A percentile compares a stretch with the other conserved stretches of the same genome.
These are phyloP conservation scores for Begonia fuchsioides DNA, from an alignment of 306 rosid species.

Conservation along the genomic window DNA sequence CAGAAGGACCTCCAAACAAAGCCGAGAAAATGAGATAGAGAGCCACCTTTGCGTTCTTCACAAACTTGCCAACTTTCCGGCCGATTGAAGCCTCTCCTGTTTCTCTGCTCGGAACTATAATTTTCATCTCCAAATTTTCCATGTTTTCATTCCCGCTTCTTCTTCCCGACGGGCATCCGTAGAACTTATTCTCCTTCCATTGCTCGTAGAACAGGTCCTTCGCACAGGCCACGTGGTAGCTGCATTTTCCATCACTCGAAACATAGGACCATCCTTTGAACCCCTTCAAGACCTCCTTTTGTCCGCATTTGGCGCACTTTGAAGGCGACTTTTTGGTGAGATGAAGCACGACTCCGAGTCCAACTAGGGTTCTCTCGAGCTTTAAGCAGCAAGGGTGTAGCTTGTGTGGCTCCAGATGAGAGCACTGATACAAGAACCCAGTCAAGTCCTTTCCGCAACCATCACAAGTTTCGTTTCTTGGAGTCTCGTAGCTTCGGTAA, in stretches of 20 bases:
- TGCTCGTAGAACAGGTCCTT: conserved; percentile 28
- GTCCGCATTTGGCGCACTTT: conserved; percentile 20
- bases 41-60: conserved; percentile 9
- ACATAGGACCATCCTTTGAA: conserved; percentile 30
- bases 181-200: conserved; percentile 20
- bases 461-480: conserved; percentile 17
- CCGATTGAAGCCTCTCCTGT: conserved; percentile 5
- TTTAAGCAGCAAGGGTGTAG: conserved; percentile 31
- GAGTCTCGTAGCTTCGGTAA: neutral
- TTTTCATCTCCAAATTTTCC: neutral
- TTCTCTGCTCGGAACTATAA: conserved; percentile 1
- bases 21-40: conserved; percentile 25
- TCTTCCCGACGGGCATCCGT: neutral
- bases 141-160: neutral
- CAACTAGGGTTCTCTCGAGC: conserved; percentile 9
- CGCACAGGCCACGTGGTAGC: conserved; percentile 29
- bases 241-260: conserved; percentile 5
- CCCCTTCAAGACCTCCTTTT: conserved; percentile 7
- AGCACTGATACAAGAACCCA: conserved; percentile 28
- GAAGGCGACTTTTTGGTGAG: conserved; percentile 8
- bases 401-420: conserved; percentile 4
- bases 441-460: conserved; percentile 36
- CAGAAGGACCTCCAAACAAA: conserved; percentile 25
- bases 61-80: conserved; percentile 4
- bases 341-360: conserved; percentile 8